Base-by-base conservation (phyloP, 257 asterid genomes). In the Dorcoceras hygrometricum region DNA sequence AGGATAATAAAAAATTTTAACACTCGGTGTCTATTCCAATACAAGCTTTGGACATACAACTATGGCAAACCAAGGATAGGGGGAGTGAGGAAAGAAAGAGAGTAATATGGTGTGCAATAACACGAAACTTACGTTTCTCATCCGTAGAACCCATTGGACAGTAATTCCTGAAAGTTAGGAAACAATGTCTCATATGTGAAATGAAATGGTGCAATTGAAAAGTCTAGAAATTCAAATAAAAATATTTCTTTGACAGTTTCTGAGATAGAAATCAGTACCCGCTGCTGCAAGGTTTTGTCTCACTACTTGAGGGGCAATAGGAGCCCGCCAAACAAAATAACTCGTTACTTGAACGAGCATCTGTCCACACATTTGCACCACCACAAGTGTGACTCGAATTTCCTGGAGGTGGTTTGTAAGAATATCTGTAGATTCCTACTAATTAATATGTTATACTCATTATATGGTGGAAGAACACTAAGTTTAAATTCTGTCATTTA, bases 341-440 rank as follows among this genome's bases (percentile, higher is more conserved):
- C 63, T 85, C 86, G 22, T 71, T 72, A 73, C 84, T 86, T 19
- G 85, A 63, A 23, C 69, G 66, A 56, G 87, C 86, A 76, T 89
- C 96, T 32, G 95, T 77, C 98, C 96, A 91, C 23, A 79, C 69
- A 77, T 89, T 81, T 59, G 98, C 98, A 70, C 98, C 98, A 56
- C 98, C 98, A 74, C 98, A 91, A 32, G 91, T 85, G 74, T 91
- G 96, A 81, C 80, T 69, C 2, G 71, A 73, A 59, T 67, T 71
- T 56, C 83, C 81, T 8, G 85, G 71, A 16, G 95, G 95, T 59
- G 87, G 76, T 63, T 85, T 95, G 82, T 91, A 91, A 66, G 71
- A 53, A 54, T 91, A 91, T 82, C 98, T 91, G 89, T 65, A 62
- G 66, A 58, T 51, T 32, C 63, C 76, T 59, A 65, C 28, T 54